Evolutionary conservation across 2,329 filamentous ascomycete genomes (phyloP), one percentile per base, ranked within the genome.

Genomic region (Alternaria sp.): DNA sequence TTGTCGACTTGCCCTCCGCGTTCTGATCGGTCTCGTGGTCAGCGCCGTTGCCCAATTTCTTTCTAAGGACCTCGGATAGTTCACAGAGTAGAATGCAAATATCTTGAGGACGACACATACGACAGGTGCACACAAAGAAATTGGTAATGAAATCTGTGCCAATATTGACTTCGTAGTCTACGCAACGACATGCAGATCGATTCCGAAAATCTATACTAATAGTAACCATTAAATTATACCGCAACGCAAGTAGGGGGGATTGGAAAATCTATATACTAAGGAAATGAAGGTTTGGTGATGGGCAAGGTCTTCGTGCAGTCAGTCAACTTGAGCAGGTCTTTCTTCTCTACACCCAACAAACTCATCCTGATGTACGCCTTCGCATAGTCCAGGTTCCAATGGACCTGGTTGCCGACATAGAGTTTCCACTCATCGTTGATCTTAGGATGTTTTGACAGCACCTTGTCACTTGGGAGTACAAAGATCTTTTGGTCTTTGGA

Each of bases 331-430:
- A 60, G 60, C 46, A 74, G 16, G 28, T 73, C 69, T 5, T 59
- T 62, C 51, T 71, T 72, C 11, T 62, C 59, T 41, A 73, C 69
- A 16, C 73, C 75, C 18, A 65, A 59, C 56, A 76, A 54, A 51
- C 72, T 76, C 71, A 76, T 73, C 49, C 68, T 64, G 16, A 76
- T 61, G 55, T 71, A 78, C 7, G 74, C 75, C 54, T 71, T 72
- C 2, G 74, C 70, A 55, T 77, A 78, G 41, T 73, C 72, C 27
- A 66, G 64, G 32, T 75, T 74, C 74, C 74, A 76, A 40, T 68
- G 67, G 9, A 22, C 36, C 60, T 76, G 74, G 30, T 76, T 53
- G 8, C 69, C 72, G 0, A 77, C 69, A 63, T 76, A 75, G 0
- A 41, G 27, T 3, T 57, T 54, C 69, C 69, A 68, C 57, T 71